Conservation (phyloP, 2,329 filamentous ascomycete genomes). For the Epichloe gansuensis region DNA sequence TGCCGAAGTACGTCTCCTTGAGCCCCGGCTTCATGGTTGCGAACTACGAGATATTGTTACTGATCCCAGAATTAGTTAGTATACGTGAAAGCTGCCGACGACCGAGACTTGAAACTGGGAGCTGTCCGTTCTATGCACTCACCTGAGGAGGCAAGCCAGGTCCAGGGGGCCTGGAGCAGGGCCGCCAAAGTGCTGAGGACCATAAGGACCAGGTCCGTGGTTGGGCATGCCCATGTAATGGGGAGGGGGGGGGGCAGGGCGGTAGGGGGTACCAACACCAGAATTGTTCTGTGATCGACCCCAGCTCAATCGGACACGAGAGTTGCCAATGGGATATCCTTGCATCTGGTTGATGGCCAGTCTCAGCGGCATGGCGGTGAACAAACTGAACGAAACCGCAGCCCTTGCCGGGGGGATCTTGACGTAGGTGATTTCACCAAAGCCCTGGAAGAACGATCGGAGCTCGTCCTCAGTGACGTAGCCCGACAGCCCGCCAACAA, state of each 20-base stretch:
- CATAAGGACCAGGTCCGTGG: constrained; percentile 31
- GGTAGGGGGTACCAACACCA: constrained; percentile 91
- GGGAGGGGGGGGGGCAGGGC: constrained; percentile 55
- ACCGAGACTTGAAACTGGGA: neutral
- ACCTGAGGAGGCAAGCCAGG: constrained; percentile 28
- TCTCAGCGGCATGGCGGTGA: constrained; percentile 94
- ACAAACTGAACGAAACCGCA: constrained; percentile 99
- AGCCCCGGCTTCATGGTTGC: no score
- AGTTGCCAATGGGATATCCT: constrained; percentile 98
- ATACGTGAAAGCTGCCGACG: neutral
- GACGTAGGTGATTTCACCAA: constrained; percentile 98
- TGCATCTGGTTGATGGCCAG: constrained; percentile 99
- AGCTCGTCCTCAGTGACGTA: constrained; percentile 99
- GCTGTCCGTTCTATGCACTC: constrained; percentile 9
- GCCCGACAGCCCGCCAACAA: constrained; percentile 90
- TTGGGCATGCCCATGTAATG: constrained; percentile 40
- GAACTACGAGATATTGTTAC: neutral
- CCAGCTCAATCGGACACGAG: constrained; percentile 93
- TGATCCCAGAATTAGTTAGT: constrained; percentile 3
- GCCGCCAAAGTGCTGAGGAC: constrained; percentile 22
- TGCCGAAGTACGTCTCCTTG: no score
- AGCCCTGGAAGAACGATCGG: constrained; percentile 99
- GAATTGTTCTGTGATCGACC: constrained; percentile 99
- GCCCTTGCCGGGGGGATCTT: constrained; percentile 98
- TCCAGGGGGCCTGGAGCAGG: constrained; percentile 23